Base-by-base conservation (phyloP, 495 filamentous ascomycete species). In the Aspergillus sclerotiicarbonarius region DNA sequence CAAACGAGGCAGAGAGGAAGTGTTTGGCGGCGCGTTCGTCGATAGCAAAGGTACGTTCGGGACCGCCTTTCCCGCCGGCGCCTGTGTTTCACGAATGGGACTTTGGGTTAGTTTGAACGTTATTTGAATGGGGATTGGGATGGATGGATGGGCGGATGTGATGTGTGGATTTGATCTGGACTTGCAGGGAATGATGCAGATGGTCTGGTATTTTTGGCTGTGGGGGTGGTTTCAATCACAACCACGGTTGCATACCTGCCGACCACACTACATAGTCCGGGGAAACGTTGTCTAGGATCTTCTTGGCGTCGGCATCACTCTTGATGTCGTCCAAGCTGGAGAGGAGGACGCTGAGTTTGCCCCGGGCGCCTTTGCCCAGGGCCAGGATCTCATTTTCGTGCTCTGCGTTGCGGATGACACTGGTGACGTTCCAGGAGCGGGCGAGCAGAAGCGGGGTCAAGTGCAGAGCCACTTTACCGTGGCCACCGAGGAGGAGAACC, bases 181-280 rank as follows among this genome's bases (percentile, higher is more conserved):
- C 37, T 41, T 13, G 37, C 37, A 41, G n/a, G 37, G 37, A 41
- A 41, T 4, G 37, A n/a, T 41, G 37, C 37, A 41, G 37, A 41
- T 41, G 37, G 37, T 12, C n/a, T 41, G 37, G 37, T n/a, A 41
- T 41, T 41, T 41, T 41, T 12, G 10, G 37, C 12, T 41, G 37
- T 20, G 46, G 25, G 29, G 4, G 15, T n/a, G 29, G 13, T 21
- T 50, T 15, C 25, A 16, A 32, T 16, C n/a, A 29, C 25, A 50
- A 32, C 10, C 25, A 31, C 25, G 47, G 31, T 29, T 32, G 60
- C 74, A 43, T 70, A 87, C 87, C 89, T 35, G 91, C 91, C 64
- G 85, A 84, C 86, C 86, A 96, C 47, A 93, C 81, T 9, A 95
- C 85, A 68, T 87, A 91, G 59, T 90, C 83, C 0, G 85, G 81